Percentiles rank a stretch among this genome's conserved stretches.
phyloP scores from a whole-genome alignment of 208 protist species.

The Trypanosomatidae sp. region DNA sequence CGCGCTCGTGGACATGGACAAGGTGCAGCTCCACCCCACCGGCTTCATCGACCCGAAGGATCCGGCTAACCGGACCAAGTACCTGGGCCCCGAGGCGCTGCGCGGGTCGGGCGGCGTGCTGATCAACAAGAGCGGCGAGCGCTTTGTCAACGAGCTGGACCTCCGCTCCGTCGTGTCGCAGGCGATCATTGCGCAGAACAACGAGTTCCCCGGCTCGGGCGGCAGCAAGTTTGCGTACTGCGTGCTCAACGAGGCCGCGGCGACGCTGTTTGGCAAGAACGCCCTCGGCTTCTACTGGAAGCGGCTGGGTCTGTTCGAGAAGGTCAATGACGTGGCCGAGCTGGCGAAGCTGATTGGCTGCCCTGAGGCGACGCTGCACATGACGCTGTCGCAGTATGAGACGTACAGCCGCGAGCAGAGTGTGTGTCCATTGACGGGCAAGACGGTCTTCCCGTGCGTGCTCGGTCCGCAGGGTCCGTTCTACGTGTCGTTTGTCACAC shows the following conservation, averaged over 20 bases:
- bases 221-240: conserved; percentile 68
- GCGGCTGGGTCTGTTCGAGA: conserved; percentile 57
- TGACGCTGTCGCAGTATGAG: conserved; percentile 53
- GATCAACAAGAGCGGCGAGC: conserved; percentile 80
- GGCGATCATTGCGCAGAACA: conserved; percentile 67
- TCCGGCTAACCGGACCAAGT: conserved; percentile 77
- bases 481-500: conserved; percentile 86
- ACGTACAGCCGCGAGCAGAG: conserved; percentile 11
- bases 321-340: conserved; percentile 25
- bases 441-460: conserved; percentile 65
- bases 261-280: conserved; percentile 60
- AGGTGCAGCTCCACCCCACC: conserved; percentile 95
- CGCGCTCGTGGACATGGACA: conserved; percentile 87
- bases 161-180: conserved; percentile 90
- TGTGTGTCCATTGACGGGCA: conserved; percentile 50
- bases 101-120: conserved; percentile 91
- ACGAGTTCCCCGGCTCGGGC: conserved; percentile 42
- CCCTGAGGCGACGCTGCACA: conserved; percentile 9
- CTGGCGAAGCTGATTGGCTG: conserved; percentile 66
- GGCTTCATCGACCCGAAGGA: conserved; percentile 89
- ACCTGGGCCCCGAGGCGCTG: conserved; percentile 92
- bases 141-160: conserved; percentile 94
- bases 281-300: conserved; percentile 74
- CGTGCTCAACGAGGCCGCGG: conserved; percentile 64
- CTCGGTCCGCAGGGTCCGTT: conserved; percentile 44